These are phyloP conservation scores for Kodamaea lidongshanica DNA, from an alignment of 805 yeast species.

Conservation along the genomic window DNA sequence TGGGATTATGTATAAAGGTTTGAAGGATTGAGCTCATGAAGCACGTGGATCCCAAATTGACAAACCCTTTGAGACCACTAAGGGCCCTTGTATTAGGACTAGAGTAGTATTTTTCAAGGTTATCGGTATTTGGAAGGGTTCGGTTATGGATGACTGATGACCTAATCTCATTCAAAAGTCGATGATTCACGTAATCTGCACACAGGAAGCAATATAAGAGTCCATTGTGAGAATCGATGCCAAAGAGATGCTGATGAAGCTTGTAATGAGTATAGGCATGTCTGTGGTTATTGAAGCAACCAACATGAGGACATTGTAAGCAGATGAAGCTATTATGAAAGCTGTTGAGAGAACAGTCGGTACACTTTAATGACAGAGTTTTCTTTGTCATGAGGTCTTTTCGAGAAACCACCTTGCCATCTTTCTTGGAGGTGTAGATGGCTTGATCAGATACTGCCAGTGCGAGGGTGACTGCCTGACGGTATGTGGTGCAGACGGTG, in stretches of 20 bases:
- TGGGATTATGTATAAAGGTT: conserved; percentile 84
- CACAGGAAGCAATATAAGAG: conserved; percentile 76
- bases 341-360: conserved; percentile 40
- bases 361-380: conserved; percentile 43
- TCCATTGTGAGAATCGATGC: conserved; percentile 62
- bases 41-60: conserved; percentile 95
- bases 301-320: conserved; percentile 71
- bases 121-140: conserved; percentile 1
- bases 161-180: conserved; percentile 49
- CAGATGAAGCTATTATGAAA: conserved; percentile 52
- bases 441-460: conserved; percentile 26
- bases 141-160: not conserved
- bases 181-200: conserved; percentile 61
- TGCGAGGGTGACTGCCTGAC: conserved; percentile 46
- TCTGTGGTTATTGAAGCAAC: conserved; percentile 47
- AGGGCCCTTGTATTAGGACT: conserved; percentile 50
- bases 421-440: conserved; percentile 28
- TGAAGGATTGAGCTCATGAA: conserved; percentile 93
- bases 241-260: conserved; percentile 30
- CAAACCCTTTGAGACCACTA: conserved; percentile 81
- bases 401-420: conserved; percentile 32
- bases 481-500: conserved; percentile 44
- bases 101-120: conserved; percentile 12
- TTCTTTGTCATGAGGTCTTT: conserved; percentile 36
- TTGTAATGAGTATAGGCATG: conserved; percentile 31